These are phyloP conservation scores for Ascochyta viciae-villosae DNA, from an alignment of 2,329 filamentous ascomycete species.

Conservation along the genomic window DNA sequence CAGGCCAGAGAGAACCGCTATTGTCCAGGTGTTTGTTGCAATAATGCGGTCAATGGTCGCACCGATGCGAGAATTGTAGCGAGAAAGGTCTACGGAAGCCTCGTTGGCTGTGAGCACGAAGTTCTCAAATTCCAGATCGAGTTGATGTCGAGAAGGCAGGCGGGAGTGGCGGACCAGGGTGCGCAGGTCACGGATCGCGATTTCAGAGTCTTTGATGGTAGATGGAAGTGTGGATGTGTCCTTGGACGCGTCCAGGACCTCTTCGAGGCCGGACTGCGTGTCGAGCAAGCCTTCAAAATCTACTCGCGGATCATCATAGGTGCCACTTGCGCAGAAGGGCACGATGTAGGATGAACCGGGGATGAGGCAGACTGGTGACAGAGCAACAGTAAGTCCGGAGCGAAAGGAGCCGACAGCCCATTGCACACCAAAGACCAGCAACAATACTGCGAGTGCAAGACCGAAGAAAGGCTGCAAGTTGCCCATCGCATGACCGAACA, in stretches of 20 bases:
- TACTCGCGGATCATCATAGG: constrained; percentile 33
- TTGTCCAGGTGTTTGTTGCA: constrained; percentile 77
- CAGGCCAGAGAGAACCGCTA: constrained; percentile 71
- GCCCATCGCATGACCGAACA: constrained; percentile 66
- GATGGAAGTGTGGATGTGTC: constrained; percentile 72
- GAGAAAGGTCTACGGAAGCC: constrained; percentile 71
- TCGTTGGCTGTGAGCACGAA: constrained; percentile 74
- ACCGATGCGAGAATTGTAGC: constrained; percentile 79
- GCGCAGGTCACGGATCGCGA: constrained; percentile 75
- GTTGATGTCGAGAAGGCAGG: constrained; percentile 71
- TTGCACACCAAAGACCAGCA: constrained; percentile 64
- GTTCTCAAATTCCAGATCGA: constrained; percentile 76
- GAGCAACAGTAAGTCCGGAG: constrained; percentile 67
- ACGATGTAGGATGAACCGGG: constrained; percentile 70
- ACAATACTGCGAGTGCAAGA: constrained; percentile 62
- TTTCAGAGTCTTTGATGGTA: constrained; percentile 80
- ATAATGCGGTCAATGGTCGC: constrained; percentile 77
- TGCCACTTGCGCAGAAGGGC: constrained; percentile 63
- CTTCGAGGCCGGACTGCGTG: constrained; percentile 77
- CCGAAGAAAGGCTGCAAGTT: constrained; percentile 69
- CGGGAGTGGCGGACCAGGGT: constrained; percentile 74
- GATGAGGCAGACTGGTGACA: constrained; percentile 74
- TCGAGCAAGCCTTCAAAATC: constrained; percentile 79
- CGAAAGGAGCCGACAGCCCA: constrained; percentile 63
- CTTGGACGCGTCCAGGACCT: constrained; percentile 72